Evolutionary conservation across 495 filamentous ascomycete genomes (phyloP).

Genomic region (Terfezia boudieri): DNA sequence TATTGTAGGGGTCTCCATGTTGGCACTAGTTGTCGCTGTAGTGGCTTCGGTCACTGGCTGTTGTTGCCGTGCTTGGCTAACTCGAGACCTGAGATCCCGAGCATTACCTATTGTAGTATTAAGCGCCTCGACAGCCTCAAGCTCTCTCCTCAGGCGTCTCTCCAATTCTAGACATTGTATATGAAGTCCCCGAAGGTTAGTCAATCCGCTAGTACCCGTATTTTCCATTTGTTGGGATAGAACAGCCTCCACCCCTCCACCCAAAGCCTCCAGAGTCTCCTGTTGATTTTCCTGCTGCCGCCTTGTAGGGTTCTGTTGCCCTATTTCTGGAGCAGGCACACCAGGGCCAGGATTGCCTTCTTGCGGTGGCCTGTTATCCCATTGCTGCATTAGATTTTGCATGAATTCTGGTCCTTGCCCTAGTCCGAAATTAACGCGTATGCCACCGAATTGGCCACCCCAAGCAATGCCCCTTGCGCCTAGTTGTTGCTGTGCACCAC

Average conservation of each 20-base stretch:
- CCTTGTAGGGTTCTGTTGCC: background rate
- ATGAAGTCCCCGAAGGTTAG: background rate
- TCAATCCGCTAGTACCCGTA: background rate
- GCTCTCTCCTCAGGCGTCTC: background rate
- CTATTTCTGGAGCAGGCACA: background rate
- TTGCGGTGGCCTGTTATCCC: constrained; percentile 22
- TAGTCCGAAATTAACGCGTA: constrained; percentile 31
- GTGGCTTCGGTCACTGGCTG: background rate
- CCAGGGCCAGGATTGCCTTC: background rate
- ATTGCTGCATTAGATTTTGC: constrained; percentile 30
- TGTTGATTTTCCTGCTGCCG: background rate
- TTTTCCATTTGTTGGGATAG: background rate
- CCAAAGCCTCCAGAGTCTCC: background rate
- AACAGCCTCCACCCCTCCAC: background rate
- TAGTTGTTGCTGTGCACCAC: constrained; percentile 1
- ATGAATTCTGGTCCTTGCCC: constrained; percentile 33
- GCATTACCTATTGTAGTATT: background rate
- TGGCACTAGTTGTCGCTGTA: background rate
- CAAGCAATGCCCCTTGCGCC: constrained; percentile 8
- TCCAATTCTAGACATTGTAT: background rate
- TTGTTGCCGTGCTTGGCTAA: background rate
- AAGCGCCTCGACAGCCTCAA: background rate
- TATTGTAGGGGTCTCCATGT: background rate
- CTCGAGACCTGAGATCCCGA: background rate
- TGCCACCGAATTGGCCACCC: constrained; percentile 11